These are phyloP conservation scores for Fagus crenata DNA, from an alignment of 306 rosid genomes.

Conservation along the genomic window DNA sequence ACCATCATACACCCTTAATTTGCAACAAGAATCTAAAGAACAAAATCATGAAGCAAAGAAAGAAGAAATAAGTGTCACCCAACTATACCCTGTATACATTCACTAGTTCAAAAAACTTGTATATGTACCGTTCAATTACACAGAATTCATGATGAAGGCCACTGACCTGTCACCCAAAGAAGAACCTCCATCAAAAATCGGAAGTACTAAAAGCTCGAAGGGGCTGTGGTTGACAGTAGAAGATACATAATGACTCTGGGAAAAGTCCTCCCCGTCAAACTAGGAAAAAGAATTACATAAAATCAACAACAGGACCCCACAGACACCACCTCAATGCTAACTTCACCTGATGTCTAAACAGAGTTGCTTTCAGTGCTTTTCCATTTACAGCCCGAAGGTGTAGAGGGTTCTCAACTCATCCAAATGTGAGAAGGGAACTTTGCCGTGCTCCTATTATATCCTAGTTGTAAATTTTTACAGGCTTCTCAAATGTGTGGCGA, in stretches of 20 bases:
- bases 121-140: conserved; percentile 63
- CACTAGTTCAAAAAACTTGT: conserved; percentile 59
- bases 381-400: conserved; percentile 41
- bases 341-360: conserved; percentile 46
- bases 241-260: conserved; percentile 43
- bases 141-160: conserved; percentile 38
- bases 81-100: conserved; percentile 72
- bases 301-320: conserved; percentile 49
- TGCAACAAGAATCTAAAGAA: conserved; percentile 31
- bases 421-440: conserved; percentile 27
- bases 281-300: conserved; percentile 59
- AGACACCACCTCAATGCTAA: conserved; percentile 47
- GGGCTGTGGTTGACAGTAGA: conserved; percentile 37
- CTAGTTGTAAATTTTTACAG: conserved; percentile 88
- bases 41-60: conserved; percentile 41
- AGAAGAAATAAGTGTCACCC: conserved; percentile 32
- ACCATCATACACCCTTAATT: conserved; percentile 42
- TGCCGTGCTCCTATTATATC: conserved; percentile 27
- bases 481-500: conserved; percentile 88
- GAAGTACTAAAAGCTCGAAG: conserved; percentile 43
- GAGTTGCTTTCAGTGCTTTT: conserved; percentile 35
- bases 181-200: conserved; percentile 41
- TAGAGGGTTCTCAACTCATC: conserved; percentile 44
- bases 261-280: conserved; percentile 44
- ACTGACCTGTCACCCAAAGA: conserved; percentile 43